Conservation (phyloP, 2,329 filamentous ascomycete species). For the Aureobasidium zeae region DNA sequence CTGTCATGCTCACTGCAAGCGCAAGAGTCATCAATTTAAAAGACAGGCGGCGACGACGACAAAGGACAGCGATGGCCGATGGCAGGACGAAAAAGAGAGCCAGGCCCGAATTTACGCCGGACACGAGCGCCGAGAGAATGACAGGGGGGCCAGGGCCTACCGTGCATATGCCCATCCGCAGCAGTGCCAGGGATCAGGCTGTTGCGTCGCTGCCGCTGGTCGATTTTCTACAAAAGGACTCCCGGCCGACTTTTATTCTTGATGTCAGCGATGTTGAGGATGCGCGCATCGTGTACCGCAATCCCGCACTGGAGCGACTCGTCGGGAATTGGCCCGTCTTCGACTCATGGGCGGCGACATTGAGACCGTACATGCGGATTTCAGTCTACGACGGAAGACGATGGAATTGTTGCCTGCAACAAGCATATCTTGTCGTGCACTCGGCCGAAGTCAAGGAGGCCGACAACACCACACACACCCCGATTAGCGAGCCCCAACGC, state of each 20-base stretch:
- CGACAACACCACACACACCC: background rate
- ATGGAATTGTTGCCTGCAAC: conserved; percentile 5
- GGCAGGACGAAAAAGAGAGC: too few relatives aligned
- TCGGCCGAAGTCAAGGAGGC: background rate
- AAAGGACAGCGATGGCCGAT: too few relatives aligned
- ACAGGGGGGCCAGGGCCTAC: too few relatives aligned
- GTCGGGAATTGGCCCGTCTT: background rate
- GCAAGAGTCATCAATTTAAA: too few relatives aligned
- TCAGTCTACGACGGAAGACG: background rate
- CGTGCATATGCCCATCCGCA: conserved; percentile 10
- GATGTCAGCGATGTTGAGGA: background rate
- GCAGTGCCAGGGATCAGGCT: background rate
- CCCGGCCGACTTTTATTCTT: conserved; percentile 10
- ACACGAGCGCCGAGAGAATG: too few relatives aligned
- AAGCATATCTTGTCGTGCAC: conserved; percentile 3
- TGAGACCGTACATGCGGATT: background rate
- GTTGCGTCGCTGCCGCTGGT: background rate
- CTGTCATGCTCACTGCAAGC: too few relatives aligned
- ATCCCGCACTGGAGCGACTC: conserved; percentile 10
- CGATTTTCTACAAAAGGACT: conserved; percentile 1
- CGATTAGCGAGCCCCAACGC: background rate
- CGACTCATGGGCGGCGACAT: background rate
- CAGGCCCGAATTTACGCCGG: too few relatives aligned
- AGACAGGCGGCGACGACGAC: too few relatives aligned
- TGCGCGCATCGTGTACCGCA: background rate